Evolutionary conservation across 108 stramenopile genomes (phyloP).

Genomic region (Pseudonitzschia multistriata): DNA sequence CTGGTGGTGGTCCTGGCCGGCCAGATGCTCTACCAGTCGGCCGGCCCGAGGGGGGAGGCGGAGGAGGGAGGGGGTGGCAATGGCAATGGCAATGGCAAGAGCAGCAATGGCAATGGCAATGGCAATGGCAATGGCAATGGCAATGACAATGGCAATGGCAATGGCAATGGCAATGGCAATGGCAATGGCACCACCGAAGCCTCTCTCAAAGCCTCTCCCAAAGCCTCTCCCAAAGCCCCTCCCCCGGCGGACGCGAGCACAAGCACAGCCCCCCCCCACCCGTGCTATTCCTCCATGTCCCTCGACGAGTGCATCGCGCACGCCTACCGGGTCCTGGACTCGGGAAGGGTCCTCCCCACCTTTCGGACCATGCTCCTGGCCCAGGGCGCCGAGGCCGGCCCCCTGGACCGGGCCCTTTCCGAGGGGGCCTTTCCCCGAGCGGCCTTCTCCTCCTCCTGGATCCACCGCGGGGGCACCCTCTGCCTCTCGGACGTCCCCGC

Average conservation of each 20-base stretch:
- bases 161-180: no score
- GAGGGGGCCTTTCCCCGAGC: conserved; percentile 27
- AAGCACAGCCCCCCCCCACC: no score
- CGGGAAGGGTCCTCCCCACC: conserved; percentile 61
- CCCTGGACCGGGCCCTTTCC: neutral
- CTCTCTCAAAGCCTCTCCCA: no score
- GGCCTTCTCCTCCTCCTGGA: conserved; percentile 16
- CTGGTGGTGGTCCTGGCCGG: conserved; percentile 62
- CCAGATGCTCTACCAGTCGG: conserved; percentile 81
- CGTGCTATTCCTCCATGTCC: no score
- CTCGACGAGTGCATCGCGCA: conserved; percentile 46
- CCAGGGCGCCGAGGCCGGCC: conserved; percentile 67
- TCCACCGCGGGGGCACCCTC: conserved; percentile 4
- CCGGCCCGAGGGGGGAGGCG: no score
- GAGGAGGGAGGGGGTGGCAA: no score
- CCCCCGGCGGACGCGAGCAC: no score
- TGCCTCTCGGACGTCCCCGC: conserved; percentile 52
- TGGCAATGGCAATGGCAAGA: no score
- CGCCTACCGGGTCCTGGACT: conserved; percentile 46
- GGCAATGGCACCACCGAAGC: no score
- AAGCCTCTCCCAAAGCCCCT: no score
- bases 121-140: neutral
- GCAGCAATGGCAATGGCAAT: no score
- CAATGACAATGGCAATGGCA: neutral
- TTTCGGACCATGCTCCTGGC: conserved; percentile 73